A percentile compares a stretch with the other conserved stretches of the same genome.
These are phyloP conservation scores for Magnolia officinalis DNA, from an alignment of 164 flowering plant species.

Conservation along the genomic window DNA sequence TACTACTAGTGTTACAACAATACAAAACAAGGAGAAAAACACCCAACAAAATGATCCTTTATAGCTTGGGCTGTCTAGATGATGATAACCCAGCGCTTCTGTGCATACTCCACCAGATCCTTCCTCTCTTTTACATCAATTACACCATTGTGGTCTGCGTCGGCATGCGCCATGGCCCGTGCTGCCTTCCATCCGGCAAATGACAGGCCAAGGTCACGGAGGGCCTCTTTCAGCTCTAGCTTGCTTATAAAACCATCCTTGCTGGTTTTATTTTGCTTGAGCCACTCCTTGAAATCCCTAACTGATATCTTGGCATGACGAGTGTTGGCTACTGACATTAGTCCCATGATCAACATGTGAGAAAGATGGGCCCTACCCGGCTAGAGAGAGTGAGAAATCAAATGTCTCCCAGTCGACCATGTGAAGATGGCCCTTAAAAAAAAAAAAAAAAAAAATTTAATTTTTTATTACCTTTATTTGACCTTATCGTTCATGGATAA, in stretches of 20 bases:
- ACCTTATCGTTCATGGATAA: too few relatives aligned
- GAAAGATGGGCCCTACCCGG: too few relatives aligned
- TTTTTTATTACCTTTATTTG: too few relatives aligned
- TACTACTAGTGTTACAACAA: too few relatives aligned
- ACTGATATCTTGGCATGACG: slow-evolving; percentile 10
- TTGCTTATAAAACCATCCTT: slow-evolving; percentile 2
- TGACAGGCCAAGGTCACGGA: slow-evolving; percentile 5
- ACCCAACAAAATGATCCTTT: too few relatives aligned
- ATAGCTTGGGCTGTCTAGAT: neutral
- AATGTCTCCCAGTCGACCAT: too few relatives aligned
- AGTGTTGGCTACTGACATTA: too few relatives aligned
- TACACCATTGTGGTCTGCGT: neutral
- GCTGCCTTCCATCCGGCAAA: slow-evolving; percentile 10
- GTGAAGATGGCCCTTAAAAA: too few relatives aligned
- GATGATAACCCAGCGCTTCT: neutral
- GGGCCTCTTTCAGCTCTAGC: slow-evolving; percentile 5
- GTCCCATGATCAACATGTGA: too few relatives aligned
- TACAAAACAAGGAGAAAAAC: too few relatives aligned
- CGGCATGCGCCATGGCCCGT: slow-evolving; percentile 3
- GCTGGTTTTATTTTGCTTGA: slow-evolving; percentile 6
- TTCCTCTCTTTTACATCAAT: slow-evolving; percentile 8
- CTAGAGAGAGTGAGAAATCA: too few relatives aligned
- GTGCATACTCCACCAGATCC: slow-evolving; percentile 10
- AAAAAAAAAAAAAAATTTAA: too few relatives aligned
- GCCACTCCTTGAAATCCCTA: slow-evolving; percentile 10